These are phyloP conservation scores for Candida nonsorbophila DNA, from an alignment of 805 yeast species.

Conservation along the genomic window DNA sequence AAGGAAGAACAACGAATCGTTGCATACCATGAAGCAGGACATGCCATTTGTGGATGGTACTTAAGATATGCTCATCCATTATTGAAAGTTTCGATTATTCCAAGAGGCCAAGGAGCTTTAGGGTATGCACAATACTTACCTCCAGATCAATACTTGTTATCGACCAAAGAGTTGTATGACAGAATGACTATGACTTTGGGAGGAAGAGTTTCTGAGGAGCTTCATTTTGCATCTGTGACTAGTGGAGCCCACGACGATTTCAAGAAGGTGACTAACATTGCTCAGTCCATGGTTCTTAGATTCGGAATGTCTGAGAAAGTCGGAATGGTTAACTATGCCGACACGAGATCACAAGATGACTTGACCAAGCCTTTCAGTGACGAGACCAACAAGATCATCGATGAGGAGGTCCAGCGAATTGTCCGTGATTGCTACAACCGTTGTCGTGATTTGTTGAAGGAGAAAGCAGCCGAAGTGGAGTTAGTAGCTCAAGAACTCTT, in stretches of 20 bases:
- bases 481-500: slow-evolving; percentile 71
- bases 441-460: slow-evolving; percentile 53
- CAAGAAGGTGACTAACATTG: slow-evolving; percentile 85
- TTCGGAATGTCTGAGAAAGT: slow-evolving; percentile 83
- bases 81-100: slow-evolving; percentile 88
- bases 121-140: slow-evolving; percentile 97
- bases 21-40: slow-evolving; percentile 96
- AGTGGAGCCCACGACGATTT: slow-evolving; percentile 93
- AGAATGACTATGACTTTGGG: slow-evolving; percentile 94
- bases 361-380: slow-evolving; percentile 79
- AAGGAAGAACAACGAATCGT: slow-evolving; percentile 80
- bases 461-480: slow-evolving; percentile 56
- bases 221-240: slow-evolving; percentile 82
- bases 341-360: slow-evolving; percentile 45
- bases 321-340: slow-evolving; percentile 59
- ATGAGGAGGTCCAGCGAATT: slow-evolving; percentile 61
- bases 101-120: slow-evolving; percentile 90
- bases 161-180: slow-evolving; percentile 71
- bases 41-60: slow-evolving; percentile 94
- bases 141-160: slow-evolving; percentile 75
- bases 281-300: slow-evolving; percentile 81
- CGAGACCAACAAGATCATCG: slow-evolving; percentile 63
- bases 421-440: slow-evolving; percentile 60
- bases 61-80: slow-evolving; percentile 84
- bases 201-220: slow-evolving; percentile 87